phyloP scores from a whole-genome alignment of 2,329 filamentous ascomycete species.

The Chalara sp. region DNA sequence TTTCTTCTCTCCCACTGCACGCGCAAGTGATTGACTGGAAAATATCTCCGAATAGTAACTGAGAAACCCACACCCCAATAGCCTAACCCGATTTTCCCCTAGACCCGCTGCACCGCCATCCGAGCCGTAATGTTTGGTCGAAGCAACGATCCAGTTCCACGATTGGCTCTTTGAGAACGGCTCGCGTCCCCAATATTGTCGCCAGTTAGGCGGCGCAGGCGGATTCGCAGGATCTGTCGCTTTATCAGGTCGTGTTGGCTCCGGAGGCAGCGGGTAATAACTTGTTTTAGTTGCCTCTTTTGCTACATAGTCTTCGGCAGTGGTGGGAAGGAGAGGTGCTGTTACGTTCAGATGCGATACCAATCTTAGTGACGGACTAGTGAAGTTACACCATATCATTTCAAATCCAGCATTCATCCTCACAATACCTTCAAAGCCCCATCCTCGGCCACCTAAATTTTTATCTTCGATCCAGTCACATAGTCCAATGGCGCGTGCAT shows the following conservation, averaged over 20 bases:
- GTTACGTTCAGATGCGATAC: constrained; percentile 40
- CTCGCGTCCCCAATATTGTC: constrained; percentile 24
- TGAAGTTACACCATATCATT: constrained; percentile 45
- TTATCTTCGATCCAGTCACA: constrained; percentile 37
- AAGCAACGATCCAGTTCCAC: constrained; percentile 40
- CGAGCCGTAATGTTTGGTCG: constrained; percentile 36
- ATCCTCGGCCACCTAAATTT: constrained; percentile 36
- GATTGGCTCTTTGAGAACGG: constrained; percentile 34
- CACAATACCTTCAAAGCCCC: constrained; percentile 43
- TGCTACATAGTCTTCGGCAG: neutral
- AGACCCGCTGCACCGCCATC: constrained; percentile 30
- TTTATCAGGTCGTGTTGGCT: constrained; percentile 30
- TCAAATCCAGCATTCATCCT: constrained; percentile 47
- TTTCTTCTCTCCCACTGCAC: constrained; percentile 28
- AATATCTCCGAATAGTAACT: constrained; percentile 38
- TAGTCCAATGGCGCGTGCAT: constrained; percentile 38
- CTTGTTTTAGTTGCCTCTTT: constrained; percentile 16
- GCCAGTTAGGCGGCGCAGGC: constrained; percentile 31
- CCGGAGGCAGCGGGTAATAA: constrained; percentile 31
- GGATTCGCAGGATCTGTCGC: constrained; percentile 29
- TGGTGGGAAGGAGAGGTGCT: constrained; percentile 30
- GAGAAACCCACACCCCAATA: constrained; percentile 36
- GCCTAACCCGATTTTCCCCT: constrained; percentile 35
- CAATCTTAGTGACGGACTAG: constrained; percentile 35
- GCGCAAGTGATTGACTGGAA: constrained; percentile 23